Evolutionary conservation across 202 grass and related monocot genomes (phyloP), one percentile per base, ranked within the genome.

Genomic region (Hordeum pubiflorum): DNA sequence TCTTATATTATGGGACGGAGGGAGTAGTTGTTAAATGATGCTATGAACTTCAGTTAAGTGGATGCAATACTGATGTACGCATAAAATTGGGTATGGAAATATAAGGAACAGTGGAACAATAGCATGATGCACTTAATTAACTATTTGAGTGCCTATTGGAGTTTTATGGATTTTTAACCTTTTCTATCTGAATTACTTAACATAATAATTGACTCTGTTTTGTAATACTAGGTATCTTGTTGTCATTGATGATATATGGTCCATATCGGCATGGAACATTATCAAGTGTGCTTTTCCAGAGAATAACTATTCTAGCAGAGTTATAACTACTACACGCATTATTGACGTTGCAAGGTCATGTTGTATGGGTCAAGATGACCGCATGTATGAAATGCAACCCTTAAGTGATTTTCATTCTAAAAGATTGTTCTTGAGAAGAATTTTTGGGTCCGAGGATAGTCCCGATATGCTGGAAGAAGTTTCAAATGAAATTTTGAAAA

Each of bases 211-310:
- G 11, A 9, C 0, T 57, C n/a, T 4, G 12, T 21, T 2, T 12
- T 11, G 9, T 3, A 21, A 24, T 14, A 46, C 39, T 52, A 83
- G 81, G 81, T 83, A 83, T 21, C 65, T 78, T 0, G 9, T 85
- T 0, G 1, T 79, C 12, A 63, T 78, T 63, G 82, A 85, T 40
- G 82, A 79, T 64, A 20, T 79, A 18, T 85, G 83, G 83, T 72
- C 66, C 13, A 20, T 11, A 23, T 0, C 0, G 0, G 31, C 65
- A 64, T 79, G 83, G 76, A 1, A 72, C 0, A 0, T 3, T 73
- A 73, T 73, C 26, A 64, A 59, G 4, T 6, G 0, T 12, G 9
- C 22, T 59, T 13, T 59, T 12, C 57, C 57, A 59, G 57, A 59
- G 22, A 59, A 27, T 59, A 26, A 59, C 3, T 59, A 10, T 26